These are phyloP conservation scores for Rubus parviflorus DNA, from an alignment of 306 rosid species.

Conservation along the genomic window DNA sequence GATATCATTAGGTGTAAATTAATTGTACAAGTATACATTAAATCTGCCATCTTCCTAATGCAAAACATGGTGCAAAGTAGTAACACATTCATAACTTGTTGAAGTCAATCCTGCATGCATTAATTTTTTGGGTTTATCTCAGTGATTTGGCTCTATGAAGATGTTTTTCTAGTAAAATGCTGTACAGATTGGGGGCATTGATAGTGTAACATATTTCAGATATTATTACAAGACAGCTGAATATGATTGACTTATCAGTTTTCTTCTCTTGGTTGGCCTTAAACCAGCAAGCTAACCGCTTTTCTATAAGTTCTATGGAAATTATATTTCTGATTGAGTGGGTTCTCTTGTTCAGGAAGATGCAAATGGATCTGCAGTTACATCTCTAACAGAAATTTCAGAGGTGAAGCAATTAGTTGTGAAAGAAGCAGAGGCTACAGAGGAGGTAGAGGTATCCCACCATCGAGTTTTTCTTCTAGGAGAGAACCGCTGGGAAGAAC, in stretches of 20 bases:
- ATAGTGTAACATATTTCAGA: neutral
- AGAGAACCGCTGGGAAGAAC: slow-evolving; percentile 96
- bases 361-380: slow-evolving; percentile 62
- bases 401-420: slow-evolving; percentile 51
- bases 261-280: neutral
- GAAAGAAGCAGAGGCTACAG: slow-evolving; percentile 34
- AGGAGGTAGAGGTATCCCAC: slow-evolving; percentile 37
- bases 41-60: neutral
- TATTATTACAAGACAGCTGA: neutral
- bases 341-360: slow-evolving; percentile 44
- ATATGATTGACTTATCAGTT: neutral
- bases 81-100: neutral
- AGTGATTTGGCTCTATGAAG: neutral
- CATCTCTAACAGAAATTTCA: slow-evolving; percentile 53
- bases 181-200: neutral
- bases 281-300: neutral
- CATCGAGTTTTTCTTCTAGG: slow-evolving; percentile 86
- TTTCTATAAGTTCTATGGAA: neutral
- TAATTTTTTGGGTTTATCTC: neutral
- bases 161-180: neutral
- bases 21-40: neutral
- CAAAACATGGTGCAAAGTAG: neutral
- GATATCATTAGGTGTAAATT: neutral
- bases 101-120: neutral
- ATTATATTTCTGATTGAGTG: neutral